Base-by-base conservation (phyloP, 1,284 basidiomycete species). In the Ganoderma sinense region DNA sequence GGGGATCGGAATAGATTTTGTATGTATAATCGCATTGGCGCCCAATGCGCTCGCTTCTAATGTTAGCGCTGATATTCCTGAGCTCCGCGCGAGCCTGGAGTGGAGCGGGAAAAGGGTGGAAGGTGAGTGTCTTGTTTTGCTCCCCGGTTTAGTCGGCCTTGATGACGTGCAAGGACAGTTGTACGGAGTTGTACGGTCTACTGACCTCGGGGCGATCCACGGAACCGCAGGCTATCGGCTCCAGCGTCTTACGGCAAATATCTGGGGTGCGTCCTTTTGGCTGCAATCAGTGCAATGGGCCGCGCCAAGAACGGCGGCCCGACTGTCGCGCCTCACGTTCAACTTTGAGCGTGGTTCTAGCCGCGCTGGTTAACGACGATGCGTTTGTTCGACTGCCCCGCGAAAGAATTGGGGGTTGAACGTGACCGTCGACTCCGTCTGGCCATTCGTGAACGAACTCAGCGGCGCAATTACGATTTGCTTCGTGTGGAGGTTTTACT, bases 1-100 rank as follows among this genome's bases (percentile, higher is more conserved):
- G 16, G 53, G 53, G 53, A 51, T 67, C 62, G 67, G 72, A 70
- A 69, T 73, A 70, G 72, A 73, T 64, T 63, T 58, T 73, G 71
- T 69, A 71, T 64, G 68, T 65, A 71, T 68, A 69, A 63, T 45
- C 55, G 58, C 68, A 43, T 58, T 43, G 8, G 18, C 43, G 13
- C 29, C 2, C 41, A 43, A 23, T 31, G 6, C 8, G 26, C 62
- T 31, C 33, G 36, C 58, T 39, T 59, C 40, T 33, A 65, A 66
- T 53, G 23, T 23, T 4, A 66, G 45, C 39, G 7, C n/a, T 36
- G 7, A n/a, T 62, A n/a, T n/a, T 7, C 62, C 66, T 51, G 65
- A 62, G 45, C 65, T 36, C 59, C 60, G 59, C 60, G 59, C 43
- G 65, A 61, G 43, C 64, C 41, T 20, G 40, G 40, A 36, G 51